A percentile compares a stretch with the other conserved stretches of the same genome.
Conservation (phyloP, 1,284 basidiomycete species). For the Mycena citricolor region DNA sequence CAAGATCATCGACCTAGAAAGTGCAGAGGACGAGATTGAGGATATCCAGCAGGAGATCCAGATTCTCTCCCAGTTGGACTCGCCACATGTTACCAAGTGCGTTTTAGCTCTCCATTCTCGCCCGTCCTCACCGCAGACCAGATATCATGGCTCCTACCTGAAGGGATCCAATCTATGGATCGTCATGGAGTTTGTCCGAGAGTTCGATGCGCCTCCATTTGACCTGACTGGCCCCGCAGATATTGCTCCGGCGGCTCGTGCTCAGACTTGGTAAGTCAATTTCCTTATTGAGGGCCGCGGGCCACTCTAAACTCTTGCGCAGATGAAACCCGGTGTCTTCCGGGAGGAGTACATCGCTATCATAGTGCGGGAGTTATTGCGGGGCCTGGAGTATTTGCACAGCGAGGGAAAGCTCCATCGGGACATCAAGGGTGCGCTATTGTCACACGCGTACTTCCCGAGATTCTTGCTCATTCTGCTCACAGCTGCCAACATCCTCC, state of each 20-base stretch:
- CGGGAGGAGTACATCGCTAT: constrained; percentile 99
- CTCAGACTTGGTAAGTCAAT: constrained; percentile 68
- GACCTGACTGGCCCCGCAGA: constrained; percentile 37
- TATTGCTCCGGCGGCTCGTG: constrained; percentile 86
- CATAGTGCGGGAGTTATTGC: constrained; percentile 88
- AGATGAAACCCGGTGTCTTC: constrained; percentile 99
- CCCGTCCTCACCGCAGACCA: constrained; percentile 27
- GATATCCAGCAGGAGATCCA: constrained; percentile 99
- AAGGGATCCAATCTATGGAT: constrained; percentile 98
- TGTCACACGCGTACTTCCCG: neutral
- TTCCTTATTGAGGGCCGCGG: constrained; percentile 13
- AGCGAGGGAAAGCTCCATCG: constrained; percentile 95
- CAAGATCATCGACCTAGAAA: constrained; percentile 99
- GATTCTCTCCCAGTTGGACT: constrained; percentile 97
- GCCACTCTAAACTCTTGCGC: constrained; percentile 23
- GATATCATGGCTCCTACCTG: constrained; percentile 94
- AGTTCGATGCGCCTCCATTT: neutral
- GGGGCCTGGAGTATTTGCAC: constrained; percentile 94
- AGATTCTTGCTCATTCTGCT: constrained; percentile 10
- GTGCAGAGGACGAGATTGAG: constrained; percentile 98
- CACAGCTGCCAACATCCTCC: constrained; percentile 89
- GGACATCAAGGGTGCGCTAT: constrained; percentile 87
- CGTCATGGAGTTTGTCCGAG: constrained; percentile 87
- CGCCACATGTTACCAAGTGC: constrained; percentile 92
- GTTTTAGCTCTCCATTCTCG: constrained; percentile 33